phyloP scores from a whole-genome alignment of 208 protist genomes.

The Acanthamoeba sp. region DNA sequence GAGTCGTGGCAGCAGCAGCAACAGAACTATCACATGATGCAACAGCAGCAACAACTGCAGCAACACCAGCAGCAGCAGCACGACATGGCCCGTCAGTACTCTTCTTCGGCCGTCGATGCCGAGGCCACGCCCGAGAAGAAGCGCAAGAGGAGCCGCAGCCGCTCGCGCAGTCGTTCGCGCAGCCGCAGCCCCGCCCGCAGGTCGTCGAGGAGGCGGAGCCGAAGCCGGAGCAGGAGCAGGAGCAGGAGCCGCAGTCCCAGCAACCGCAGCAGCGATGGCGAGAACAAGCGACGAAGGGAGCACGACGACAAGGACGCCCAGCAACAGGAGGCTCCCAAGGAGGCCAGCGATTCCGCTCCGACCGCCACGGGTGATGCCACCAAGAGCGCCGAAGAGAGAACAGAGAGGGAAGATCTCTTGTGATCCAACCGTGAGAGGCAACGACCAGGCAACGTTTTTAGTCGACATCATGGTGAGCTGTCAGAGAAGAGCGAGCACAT shows the following conservation, averaged over 20 bases:
- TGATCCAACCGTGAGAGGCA: too few species aligned
- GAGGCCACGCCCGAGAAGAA: background rate
- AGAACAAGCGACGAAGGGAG: slow-evolving; percentile 20
- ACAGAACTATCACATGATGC: background rate
- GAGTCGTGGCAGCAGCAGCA: background rate
- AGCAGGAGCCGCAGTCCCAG: background rate
- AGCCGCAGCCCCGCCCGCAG: background rate
- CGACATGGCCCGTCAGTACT: background rate
- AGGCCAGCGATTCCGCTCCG: too few species aligned
- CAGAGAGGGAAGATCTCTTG: too few species aligned
- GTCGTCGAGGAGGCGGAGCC: background rate
- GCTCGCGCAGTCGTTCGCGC: background rate
- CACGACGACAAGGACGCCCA: background rate
- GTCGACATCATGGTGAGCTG: too few species aligned
- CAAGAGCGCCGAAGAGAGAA: too few species aligned
- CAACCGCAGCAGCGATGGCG: background rate
- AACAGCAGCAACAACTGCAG: background rate
- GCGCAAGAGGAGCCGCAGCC: slow-evolving; percentile 60
- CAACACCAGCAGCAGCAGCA: background rate
- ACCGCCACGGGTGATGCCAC: too few species aligned
- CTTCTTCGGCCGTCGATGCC: background rate
- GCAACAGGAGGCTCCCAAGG: too few species aligned
- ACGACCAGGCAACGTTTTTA: too few species aligned
- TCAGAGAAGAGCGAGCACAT: too few species aligned
- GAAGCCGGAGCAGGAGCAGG: background rate